Base-by-base conservation (phyloP, 257 asterid species). In the Avicennia marina region DNA sequence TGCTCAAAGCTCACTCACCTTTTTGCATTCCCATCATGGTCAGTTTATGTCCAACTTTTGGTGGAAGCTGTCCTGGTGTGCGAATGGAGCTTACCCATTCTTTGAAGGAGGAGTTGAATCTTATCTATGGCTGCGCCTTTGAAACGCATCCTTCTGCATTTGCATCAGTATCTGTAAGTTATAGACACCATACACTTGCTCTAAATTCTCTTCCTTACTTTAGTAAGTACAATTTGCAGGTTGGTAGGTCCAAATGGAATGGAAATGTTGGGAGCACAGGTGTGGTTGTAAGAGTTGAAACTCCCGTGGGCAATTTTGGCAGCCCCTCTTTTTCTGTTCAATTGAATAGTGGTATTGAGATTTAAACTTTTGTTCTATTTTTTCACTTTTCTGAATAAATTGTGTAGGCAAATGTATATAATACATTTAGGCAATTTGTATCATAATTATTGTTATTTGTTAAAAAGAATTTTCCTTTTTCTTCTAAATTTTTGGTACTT, bases 191-290 rank as follows among this genome's bases (percentile, higher is more conserved):
- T n/a, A n/a, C n/a, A n/a, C n/a, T n/a, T n/a, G n/a, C n/a, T n/a
- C n/a, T n/a, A n/a, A n/a, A n/a, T n/a, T n/a, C n/a, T n/a, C n/a
- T n/a, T n/a, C n/a, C n/a, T n/a, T n/a, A n/a, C n/a, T n/a, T n/a
- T n/a, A n/a, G n/a, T n/a, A n/a, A n/a, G n/a, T n/a, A n/a, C n/a
- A n/a, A n/a, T n/a, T n/a, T 72, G 76, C 76, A 91, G 98, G 84
- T 91, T 62, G 98, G 98, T 49, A 75, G 98, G 73, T 91, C 98
- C 11, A 87, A 83, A 74, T 88, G 95, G 97, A 93, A 93, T 21
- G 97, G 97, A 39, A 89, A 93, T 52, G 81, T 82, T 20, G 98
- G 98, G 41, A 80, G 77, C 66, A 68, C 95, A 2, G 98, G 98
- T 24, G 70, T 89, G 11, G 94, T 89, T 2, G 48, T 84, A 7